Evolutionary conservation across 2,329 filamentous ascomycete species (phyloP).

Genomic region (Zymoseptoria crescenta): DNA sequence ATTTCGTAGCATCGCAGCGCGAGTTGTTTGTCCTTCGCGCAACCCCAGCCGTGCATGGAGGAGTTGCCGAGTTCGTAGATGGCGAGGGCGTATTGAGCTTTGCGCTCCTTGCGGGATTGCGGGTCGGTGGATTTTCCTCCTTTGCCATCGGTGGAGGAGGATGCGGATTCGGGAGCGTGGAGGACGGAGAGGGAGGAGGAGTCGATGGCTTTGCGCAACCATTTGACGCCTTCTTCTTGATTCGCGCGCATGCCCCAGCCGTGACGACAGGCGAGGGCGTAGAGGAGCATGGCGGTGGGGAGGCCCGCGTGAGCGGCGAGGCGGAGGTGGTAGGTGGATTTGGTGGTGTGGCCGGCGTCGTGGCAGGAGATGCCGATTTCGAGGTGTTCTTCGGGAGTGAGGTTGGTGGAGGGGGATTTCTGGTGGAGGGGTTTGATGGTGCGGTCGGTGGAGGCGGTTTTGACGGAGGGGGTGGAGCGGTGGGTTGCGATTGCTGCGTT

Average conservation of each 20-base stretch:
- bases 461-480: constrained; percentile 28
- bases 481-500: constrained; percentile 12
- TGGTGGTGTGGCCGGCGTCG: constrained; percentile 76
- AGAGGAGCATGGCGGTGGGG: constrained; percentile 91
- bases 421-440: constrained; percentile 40
- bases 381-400: constrained; percentile 80
- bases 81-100: constrained; percentile 87
- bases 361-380: constrained; percentile 85
- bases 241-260: constrained; percentile 97
- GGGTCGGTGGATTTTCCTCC: too few species aligned
- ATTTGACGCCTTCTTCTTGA: constrained; percentile 79
- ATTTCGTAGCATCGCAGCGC: constrained; percentile 94
- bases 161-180: neutral
- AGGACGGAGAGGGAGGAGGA: constrained; percentile 41
- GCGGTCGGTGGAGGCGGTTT: constrained; percentile 34
- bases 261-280: constrained; percentile 88
- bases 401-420: constrained; percentile 54
- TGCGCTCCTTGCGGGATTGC: constrained; percentile 59
- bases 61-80: constrained; percentile 95
- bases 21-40: constrained; percentile 80
- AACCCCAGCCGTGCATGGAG: constrained; percentile 98
- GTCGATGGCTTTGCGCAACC: constrained; percentile 87
- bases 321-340: constrained; percentile 92
- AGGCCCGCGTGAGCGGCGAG: constrained; percentile 78
- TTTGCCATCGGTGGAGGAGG: constrained; percentile 49